phyloP scores from a whole-genome alignment of 1,139 yeast genomes.

The Pichia sp. region DNA sequence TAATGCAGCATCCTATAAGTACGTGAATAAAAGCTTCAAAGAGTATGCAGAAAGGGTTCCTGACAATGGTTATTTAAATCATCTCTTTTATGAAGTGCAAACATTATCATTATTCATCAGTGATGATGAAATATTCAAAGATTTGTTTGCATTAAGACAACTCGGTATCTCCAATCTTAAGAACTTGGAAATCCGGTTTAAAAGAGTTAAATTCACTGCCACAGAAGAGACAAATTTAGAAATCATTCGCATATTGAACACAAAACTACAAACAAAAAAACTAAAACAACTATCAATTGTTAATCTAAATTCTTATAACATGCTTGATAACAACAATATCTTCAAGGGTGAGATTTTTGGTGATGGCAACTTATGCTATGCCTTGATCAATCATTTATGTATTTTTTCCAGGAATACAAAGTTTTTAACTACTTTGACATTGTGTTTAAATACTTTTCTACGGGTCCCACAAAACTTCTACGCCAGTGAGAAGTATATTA shows the following conservation, averaged over 20 bases:
- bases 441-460: slow-evolving; percentile 26
- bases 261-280: slow-evolving; percentile 7
- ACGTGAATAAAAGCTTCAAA: background rate
- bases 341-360: slow-evolving; percentile 16
- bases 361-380: slow-evolving; percentile 21
- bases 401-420: slow-evolving; percentile 14
- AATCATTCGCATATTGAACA: slow-evolving; percentile 14
- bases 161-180: slow-evolving; percentile 16
- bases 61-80: background rate
- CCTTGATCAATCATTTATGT: slow-evolving; percentile 18
- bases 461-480: slow-evolving; percentile 20
- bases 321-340: slow-evolving; percentile 18
- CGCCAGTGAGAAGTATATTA: slow-evolving; percentile 20
- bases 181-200: slow-evolving; percentile 25
- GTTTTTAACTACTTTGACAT: slow-evolving; percentile 19
- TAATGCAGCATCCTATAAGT: background rate
- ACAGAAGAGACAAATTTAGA: slow-evolving; percentile 12
- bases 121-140: slow-evolving; percentile 5
- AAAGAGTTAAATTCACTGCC: slow-evolving; percentile 14
- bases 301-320: slow-evolving; percentile 24
- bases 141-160: background rate
- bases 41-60: background rate
- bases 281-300: slow-evolving; percentile 22
- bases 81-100: slow-evolving; percentile 7
- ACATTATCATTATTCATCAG: slow-evolving; percentile 5